These are phyloP conservation scores for Gentiana macrophylla DNA, from an alignment of 257 asterid genomes.

Conservation along the genomic window DNA sequence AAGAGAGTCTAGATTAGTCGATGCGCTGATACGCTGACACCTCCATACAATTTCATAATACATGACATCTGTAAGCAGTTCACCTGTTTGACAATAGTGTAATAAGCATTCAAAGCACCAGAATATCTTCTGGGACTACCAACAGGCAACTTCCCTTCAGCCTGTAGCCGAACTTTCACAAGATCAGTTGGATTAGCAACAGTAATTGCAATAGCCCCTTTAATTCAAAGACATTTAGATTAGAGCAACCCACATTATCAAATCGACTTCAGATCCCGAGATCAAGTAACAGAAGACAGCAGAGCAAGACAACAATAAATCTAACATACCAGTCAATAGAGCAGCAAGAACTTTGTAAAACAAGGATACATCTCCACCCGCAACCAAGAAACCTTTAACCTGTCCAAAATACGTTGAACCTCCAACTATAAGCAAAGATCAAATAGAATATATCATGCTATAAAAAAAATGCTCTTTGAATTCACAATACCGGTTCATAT, in stretches of 20 bases:
- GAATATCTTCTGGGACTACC: constrained; percentile 64
- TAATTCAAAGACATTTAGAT: constrained; percentile 12
- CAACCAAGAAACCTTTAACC: constrained; percentile 59
- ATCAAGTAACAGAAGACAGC: constrained; percentile 1
- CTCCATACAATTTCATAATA: not conserved
- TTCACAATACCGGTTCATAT: constrained; percentile 62
- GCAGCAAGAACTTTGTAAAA: constrained; percentile 76
- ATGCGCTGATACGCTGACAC: not conserved
- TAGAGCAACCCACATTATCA: constrained; percentile 3
- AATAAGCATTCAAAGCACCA: constrained; percentile 86
- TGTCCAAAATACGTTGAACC: constrained; percentile 18
- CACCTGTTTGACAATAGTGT: constrained; percentile 71
- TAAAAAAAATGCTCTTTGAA: not conserved
- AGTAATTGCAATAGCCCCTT: constrained; percentile 88
- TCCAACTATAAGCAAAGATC: not conserved
- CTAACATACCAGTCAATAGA: constrained; percentile 59
- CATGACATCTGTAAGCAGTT: constrained; percentile 5
- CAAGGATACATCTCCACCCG: constrained; percentile 52
- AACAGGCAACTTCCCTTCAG: constrained; percentile 70
- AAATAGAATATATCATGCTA: not conserved
- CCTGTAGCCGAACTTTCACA: constrained; percentile 91
- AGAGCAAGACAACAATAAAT: not conserved
- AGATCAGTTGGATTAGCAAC: constrained; percentile 98
- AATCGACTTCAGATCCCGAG: not conserved
- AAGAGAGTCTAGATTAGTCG: not conserved